These are phyloP conservation scores for Diaporthe australafricana DNA, from an alignment of 2,329 filamentous ascomycete species.

Conservation along the genomic window DNA sequence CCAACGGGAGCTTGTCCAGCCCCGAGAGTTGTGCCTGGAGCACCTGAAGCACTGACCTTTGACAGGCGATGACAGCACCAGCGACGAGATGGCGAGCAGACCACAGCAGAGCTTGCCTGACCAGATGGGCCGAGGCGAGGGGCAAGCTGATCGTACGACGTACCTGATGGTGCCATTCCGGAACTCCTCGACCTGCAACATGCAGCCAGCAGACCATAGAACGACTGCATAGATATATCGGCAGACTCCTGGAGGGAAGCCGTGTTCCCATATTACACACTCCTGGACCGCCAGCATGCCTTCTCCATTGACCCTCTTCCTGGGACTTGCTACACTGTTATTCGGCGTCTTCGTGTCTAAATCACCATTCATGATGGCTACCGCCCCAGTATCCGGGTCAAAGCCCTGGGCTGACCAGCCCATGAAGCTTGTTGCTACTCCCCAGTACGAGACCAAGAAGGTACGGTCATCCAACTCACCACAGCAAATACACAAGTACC, in stretches of 20 bases:
- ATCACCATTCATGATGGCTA: slow-evolving; percentile 54
- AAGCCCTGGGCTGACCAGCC: slow-evolving; percentile 66
- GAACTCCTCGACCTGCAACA: background rate
- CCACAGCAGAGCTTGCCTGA: background rate
- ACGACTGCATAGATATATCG: slow-evolving; percentile 4
- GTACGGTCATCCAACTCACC: slow-evolving; percentile 43
- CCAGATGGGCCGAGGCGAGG: slow-evolving; percentile 1
- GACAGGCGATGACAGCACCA: background rate
- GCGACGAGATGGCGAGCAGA: background rate
- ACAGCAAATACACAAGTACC: background rate
- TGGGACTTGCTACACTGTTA: slow-evolving; percentile 47
- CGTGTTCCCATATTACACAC: background rate
- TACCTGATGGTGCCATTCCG: slow-evolving; percentile 15
- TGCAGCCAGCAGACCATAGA: slow-evolving; percentile 5
- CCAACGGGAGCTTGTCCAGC: slow-evolving; percentile 17
- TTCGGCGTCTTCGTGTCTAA: slow-evolving; percentile 51
- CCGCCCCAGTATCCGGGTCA: slow-evolving; percentile 43
- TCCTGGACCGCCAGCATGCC: slow-evolving; percentile 28
- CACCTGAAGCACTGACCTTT: slow-evolving; percentile 18
- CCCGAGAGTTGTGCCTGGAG: background rate
- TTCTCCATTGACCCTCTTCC: slow-evolving; percentile 41
- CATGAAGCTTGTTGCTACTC: slow-evolving; percentile 65
- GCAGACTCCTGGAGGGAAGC: slow-evolving; percentile 24
- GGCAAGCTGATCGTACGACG: slow-evolving; percentile 23
- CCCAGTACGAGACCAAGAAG: slow-evolving; percentile 64